Percentiles rank a stretch among this genome's conserved stretches.
phyloP scores from a whole-genome alignment of 176 grass and related monocot genomes.

The barley (Hordeum vulgare) region DNA sequence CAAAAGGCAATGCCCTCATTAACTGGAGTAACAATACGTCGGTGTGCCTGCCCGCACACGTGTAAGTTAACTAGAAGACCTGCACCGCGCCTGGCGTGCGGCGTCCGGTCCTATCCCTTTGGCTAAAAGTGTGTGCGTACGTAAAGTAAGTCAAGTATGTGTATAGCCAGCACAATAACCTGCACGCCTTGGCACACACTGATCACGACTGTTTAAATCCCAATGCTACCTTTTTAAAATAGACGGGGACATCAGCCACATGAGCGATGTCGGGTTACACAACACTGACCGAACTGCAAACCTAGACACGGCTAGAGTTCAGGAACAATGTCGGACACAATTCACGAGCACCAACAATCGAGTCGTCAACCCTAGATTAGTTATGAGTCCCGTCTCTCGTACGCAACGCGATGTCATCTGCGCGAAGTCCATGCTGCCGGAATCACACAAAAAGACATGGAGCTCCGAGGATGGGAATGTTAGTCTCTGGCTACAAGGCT shows the following conservation, averaged over 20 bases:
- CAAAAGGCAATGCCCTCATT: too few relatives aligned
- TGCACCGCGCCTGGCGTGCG: too few relatives aligned
- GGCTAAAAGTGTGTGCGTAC: too few relatives aligned
- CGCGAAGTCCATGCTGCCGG: neutral
- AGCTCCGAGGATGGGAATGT: neutral
- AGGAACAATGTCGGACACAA: neutral
- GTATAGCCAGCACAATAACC: too few relatives aligned
- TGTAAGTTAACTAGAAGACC: too few relatives aligned
- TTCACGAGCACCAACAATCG: neutral
- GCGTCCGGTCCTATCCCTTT: too few relatives aligned
- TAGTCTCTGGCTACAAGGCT: neutral
- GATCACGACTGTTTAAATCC: neutral
- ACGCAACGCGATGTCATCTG: neutral
- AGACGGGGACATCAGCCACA: neutral
- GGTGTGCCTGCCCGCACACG: too few relatives aligned
- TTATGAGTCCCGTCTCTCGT: neutral
- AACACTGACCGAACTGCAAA: neutral
- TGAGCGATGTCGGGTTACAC: neutral
- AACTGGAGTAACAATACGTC: too few relatives aligned
- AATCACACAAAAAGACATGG: neutral
- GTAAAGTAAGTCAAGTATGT: too few relatives aligned
- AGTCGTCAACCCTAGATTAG: neutral
- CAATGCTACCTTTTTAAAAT: neutral
- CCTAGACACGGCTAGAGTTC: neutral
- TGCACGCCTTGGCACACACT: neutral